These are phyloP conservation scores for Samsoniella hepiali DNA, from an alignment of 2,329 filamentous ascomycete genomes.

Conservation along the genomic window DNA sequence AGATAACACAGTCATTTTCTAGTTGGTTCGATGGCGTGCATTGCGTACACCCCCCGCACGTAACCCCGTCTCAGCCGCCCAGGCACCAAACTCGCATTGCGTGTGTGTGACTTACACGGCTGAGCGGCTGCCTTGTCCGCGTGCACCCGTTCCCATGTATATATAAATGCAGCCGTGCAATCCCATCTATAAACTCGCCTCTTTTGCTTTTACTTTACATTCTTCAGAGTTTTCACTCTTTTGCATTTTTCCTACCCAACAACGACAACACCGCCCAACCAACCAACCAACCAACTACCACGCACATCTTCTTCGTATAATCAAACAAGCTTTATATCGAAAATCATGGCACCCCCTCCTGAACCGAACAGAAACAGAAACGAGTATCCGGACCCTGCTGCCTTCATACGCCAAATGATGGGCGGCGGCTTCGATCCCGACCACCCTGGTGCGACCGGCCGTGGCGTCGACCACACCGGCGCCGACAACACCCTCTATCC, in stretches of 20 bases:
- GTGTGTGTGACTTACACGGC: neutral
- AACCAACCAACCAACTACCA: neutral
- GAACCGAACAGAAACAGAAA: neutral
- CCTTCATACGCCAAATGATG: slow-evolving; percentile 30
- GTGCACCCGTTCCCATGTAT: neutral
- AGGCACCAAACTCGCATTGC: neutral
- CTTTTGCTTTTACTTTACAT: neutral
- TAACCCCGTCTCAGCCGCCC: slow-evolving; percentile 6
- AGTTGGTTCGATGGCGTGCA: slow-evolving; percentile 9
- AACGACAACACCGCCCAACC: neutral
- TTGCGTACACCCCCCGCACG: neutral
- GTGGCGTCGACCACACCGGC: slow-evolving; percentile 33
- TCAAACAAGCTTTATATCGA: neutral
- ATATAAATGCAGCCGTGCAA: neutral
- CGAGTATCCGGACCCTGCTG: neutral
- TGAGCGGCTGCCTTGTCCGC: neutral
- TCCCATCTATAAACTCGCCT: neutral
- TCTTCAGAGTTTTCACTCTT: neutral
- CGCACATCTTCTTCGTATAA: neutral
- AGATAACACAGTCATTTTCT: neutral
- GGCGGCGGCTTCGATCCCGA: slow-evolving; percentile 34
- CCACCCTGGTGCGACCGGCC: slow-evolving; percentile 27
- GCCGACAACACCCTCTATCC: slow-evolving; percentile 21
- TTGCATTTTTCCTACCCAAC: no score
- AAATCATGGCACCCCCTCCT: slow-evolving; percentile 1